Base-by-base conservation (phyloP, 805 yeast genomes). In the Lipomyces yamadae region DNA sequence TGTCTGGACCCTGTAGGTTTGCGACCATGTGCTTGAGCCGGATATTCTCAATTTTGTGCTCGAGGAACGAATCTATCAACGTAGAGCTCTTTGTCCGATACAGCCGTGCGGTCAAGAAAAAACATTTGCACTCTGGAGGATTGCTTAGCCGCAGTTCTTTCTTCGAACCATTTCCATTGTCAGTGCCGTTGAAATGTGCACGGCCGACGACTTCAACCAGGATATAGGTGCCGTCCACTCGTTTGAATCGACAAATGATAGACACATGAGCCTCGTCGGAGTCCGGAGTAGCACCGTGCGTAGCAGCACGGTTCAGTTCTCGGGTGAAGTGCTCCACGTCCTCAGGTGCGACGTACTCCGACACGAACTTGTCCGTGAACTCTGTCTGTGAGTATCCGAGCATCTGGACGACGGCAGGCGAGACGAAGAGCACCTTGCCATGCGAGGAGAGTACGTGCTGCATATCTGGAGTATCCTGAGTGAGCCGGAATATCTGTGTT, bases 31-130 rank as follows among this genome's bases (percentile, higher is more conserved):
- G 66, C 63, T 60, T 65, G 30, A 65, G 50, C 30, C 72, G 64
- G 35, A 67, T 45, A 55, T 61, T 64, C 50, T 69, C 72, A 35
- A 69, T 60, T 57, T 69, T 62, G 67, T 61, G 59, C 53, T 69
- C 72, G 39, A 69, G 61, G 48, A 69, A 69, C 45, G 67, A 50
- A 60, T 69, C 72, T n/a, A 68, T 50, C 30, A 62, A 61, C 18
- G 34, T 24, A 11, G 57, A 32, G 30, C 18, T 15, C 54, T 61
- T 56, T 6, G 67, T 55, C 15, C 48, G 30, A 33, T 59, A 67
- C n/a, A 64, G 69, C 33, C 72, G 65, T 3, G 69, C 72, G 18
- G 66, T 68, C 37, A 69, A 55, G 61, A 69, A 68, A 35, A 69
- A 64, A 39, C 71, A 66, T 29, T 61, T 69, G 64, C 71, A 60